phyloP scores from a whole-genome alignment of 2,329 filamentous ascomycete genomes.

The Neoascochyta sp. region DNA sequence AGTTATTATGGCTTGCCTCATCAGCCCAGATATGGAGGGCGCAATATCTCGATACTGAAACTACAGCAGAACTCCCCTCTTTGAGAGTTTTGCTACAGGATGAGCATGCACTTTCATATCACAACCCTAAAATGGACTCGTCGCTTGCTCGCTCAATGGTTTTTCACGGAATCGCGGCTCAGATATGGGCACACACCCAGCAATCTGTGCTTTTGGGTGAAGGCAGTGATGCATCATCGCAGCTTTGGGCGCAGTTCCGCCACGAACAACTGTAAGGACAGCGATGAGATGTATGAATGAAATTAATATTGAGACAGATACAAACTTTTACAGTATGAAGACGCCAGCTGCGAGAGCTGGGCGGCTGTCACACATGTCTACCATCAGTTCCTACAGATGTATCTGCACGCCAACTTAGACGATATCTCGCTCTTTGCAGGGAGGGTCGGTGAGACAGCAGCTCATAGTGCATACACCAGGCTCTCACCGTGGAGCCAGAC shows the following conservation, averaged over 20 bases:
- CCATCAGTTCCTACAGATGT: conserved; percentile 56
- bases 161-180: conserved; percentile 17
- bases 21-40: conserved; percentile 61
- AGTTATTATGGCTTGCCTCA: conserved; percentile 62
- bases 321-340: conserved; percentile 44
- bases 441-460: conserved; percentile 62
- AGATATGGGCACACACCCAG: conserved; percentile 17
- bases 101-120: conserved; percentile 49
- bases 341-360: conserved; percentile 38
- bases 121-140: conserved; percentile 52
- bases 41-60: conserved; percentile 36
- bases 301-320: conserved; percentile 52
- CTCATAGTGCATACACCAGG: conserved; percentile 54
- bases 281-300: not conserved
- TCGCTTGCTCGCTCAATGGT: conserved; percentile 11
- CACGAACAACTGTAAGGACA: conserved; percentile 11
- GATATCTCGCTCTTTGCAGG: conserved; percentile 63
- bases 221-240: conserved; percentile 13
- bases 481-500: conserved; percentile 52
- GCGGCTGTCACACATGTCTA: conserved; percentile 22
- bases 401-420: conserved; percentile 59
- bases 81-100: conserved; percentile 11
- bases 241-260: conserved; percentile 16
- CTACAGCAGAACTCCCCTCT: conserved; percentile 3
- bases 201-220: conserved; percentile 13